Evolutionary conservation across 2,329 filamentous ascomycete genomes (phyloP).

Genomic region (Epichloe brachyelytri): DNA sequence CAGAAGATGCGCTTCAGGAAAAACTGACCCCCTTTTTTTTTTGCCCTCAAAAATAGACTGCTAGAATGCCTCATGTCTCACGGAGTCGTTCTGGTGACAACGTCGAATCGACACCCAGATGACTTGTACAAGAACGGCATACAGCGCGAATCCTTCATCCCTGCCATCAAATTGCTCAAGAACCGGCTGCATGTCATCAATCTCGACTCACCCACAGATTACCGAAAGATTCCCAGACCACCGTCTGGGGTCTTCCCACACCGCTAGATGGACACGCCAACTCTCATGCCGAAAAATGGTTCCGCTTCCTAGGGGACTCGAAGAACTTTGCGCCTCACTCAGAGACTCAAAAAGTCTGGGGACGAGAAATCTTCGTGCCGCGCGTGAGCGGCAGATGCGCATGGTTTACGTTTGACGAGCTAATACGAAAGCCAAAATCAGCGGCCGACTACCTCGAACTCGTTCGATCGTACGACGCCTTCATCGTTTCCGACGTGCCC

Average conservation of each 20-base stretch:
- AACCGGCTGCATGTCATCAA: constrained; percentile 77
- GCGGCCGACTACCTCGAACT: constrained; percentile 94
- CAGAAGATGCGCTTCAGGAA: too few species aligned
- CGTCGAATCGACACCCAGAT: constrained; percentile 89
- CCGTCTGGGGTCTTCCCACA: constrained; percentile 84
- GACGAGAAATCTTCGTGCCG: constrained; percentile 77
- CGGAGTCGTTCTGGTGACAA: constrained; percentile 92
- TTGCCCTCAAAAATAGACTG: constrained; percentile 33
- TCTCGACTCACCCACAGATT: constrained; percentile 89
- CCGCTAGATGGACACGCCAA: constrained; percentile 66
- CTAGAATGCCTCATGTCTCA: constrained; percentile 89
- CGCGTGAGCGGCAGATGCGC: constrained; percentile 77
- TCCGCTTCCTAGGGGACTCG: constrained; percentile 81
- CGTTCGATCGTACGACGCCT: constrained; percentile 78
- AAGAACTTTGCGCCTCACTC: constrained; percentile 61
- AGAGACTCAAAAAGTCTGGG: constrained; percentile 80
- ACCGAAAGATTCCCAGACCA: constrained; percentile 89
- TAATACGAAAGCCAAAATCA: constrained; percentile 78
- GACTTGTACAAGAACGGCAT: constrained; percentile 98
- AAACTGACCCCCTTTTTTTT: too few species aligned
- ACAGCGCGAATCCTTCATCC: constrained; percentile 87
- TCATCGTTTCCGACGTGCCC: constrained; percentile 82
- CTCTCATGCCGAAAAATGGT: constrained; percentile 87
- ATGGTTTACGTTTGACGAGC: constrained; percentile 83
- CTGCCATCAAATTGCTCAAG: constrained; percentile 87